Evolutionary conservation across 192 early-diverging fungal species (phyloP).

Genomic region (Coemansia sp.): DNA sequence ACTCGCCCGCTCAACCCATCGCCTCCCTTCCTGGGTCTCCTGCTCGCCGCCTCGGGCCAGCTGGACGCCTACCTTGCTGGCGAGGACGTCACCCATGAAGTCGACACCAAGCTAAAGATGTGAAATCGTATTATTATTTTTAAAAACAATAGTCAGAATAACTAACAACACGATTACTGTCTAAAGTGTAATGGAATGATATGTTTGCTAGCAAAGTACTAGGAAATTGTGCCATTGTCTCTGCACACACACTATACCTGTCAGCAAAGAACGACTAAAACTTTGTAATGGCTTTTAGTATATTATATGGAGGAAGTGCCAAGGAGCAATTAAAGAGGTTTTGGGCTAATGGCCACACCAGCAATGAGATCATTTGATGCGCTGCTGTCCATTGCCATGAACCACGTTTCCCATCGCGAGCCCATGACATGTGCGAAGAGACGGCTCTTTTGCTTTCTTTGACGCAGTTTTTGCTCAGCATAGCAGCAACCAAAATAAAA

Average conservation of each 20-base stretch:
- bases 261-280: too few species aligned
- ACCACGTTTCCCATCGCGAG: not conserved
- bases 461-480: not conserved
- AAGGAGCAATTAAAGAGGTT: too few species aligned
- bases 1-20: slow-evolving; percentile 92
- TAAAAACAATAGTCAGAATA: not conserved
- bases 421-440: not conserved
- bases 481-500: too few species aligned
- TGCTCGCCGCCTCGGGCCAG: slow-evolving; percentile 82
- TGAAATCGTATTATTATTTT: not conserved
- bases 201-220: too few species aligned
- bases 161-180: too few species aligned
- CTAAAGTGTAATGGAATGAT: too few species aligned
- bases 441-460: not conserved
- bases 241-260: too few species aligned
- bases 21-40: slow-evolving; percentile 91
- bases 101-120: slow-evolving; percentile 49
- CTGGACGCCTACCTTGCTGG: slow-evolving; percentile 59
- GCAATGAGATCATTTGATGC: too few species aligned
- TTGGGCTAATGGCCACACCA: too few species aligned
- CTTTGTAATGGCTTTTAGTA: too few species aligned
- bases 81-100: slow-evolving; percentile 18
- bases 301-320: too few species aligned
- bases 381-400: not conserved
- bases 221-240: too few species aligned